These are phyloP conservation scores for Diaporthe sp. DNA, from an alignment of 2,329 filamentous ascomycete genomes.

Conservation along the genomic window DNA sequence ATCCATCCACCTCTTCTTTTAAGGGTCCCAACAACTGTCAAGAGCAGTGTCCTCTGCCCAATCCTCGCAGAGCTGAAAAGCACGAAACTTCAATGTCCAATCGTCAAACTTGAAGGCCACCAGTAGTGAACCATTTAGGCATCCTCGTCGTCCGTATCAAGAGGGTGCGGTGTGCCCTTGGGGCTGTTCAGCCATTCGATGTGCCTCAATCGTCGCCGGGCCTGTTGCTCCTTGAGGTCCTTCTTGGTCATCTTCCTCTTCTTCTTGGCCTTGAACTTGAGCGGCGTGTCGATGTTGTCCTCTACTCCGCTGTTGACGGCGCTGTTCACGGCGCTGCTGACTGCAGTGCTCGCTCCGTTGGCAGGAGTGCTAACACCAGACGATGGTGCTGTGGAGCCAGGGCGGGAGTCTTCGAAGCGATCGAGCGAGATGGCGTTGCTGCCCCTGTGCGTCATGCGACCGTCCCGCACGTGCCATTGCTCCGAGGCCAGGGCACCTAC, in stretches of 20 bases:
- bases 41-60: background rate
- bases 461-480: conserved; percentile 94
- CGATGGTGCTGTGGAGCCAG: conserved; percentile 53
- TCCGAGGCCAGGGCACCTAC: conserved; percentile 95
- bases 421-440: conserved; percentile 78
- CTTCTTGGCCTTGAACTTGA: conserved; percentile 91
- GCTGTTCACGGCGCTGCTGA: conserved; percentile 64
- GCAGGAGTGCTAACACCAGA: conserved; percentile 45
- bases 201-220: conserved; percentile 86
- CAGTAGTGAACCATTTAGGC: background rate
- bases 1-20: conserved; percentile 15
- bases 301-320: conserved; percentile 86
- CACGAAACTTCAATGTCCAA: background rate
- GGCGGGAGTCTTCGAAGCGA: conserved; percentile 86
- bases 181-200: conserved; percentile 86
- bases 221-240: conserved; percentile 93
- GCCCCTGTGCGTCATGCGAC: conserved; percentile 86
- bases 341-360: conserved; percentile 64
- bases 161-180: conserved; percentile 83
- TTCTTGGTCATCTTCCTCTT: conserved; percentile 99
- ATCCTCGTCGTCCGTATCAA: conserved; percentile 82
- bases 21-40: background rate
- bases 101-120: background rate
- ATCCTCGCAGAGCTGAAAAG: background rate
- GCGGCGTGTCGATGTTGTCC: conserved; percentile 71